Conservation (phyloP, 768 basidiomycete genomes). For the Mycena rebaudengoi region DNA sequence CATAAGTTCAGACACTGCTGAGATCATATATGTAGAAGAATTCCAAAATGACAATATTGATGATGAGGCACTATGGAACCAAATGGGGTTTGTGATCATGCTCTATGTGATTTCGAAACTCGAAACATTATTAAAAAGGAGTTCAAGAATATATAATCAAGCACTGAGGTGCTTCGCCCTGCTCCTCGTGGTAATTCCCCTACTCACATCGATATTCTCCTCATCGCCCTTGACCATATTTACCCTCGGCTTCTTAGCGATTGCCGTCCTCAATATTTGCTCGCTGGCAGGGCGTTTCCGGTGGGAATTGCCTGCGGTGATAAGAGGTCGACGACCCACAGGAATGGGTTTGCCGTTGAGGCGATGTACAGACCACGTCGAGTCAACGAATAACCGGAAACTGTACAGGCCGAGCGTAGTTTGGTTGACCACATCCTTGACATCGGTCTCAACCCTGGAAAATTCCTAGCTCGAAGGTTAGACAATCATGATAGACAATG, state of each 20-base stretch:
- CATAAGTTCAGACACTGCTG: no score
- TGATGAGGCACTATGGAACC: no score
- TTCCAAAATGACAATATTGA: no score
- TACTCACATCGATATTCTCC: not conserved
- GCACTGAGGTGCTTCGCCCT: no score
- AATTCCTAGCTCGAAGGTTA: no score
- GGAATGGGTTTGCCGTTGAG: not conserved
- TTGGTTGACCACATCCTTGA: not conserved
- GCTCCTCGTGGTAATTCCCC: not conserved
- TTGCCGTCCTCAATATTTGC: not conserved
- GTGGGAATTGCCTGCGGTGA: not conserved
- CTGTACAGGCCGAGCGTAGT: not conserved
- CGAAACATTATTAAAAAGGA: no score
- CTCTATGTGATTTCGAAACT: no score
- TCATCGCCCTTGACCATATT: not conserved
- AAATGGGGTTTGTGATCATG: no score
- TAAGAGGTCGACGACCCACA: not conserved
- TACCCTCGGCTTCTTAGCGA: not conserved
- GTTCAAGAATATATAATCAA: no score
- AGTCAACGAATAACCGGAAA: not conserved
- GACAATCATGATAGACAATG: no score
- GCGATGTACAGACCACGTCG: not conserved
- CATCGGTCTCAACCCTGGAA: not conserved
- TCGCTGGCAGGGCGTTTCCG: not conserved
- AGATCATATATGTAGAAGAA: no score